phyloP scores from a whole-genome alignment of 345 rosid species.

The Arabis hirsuta region DNA sequence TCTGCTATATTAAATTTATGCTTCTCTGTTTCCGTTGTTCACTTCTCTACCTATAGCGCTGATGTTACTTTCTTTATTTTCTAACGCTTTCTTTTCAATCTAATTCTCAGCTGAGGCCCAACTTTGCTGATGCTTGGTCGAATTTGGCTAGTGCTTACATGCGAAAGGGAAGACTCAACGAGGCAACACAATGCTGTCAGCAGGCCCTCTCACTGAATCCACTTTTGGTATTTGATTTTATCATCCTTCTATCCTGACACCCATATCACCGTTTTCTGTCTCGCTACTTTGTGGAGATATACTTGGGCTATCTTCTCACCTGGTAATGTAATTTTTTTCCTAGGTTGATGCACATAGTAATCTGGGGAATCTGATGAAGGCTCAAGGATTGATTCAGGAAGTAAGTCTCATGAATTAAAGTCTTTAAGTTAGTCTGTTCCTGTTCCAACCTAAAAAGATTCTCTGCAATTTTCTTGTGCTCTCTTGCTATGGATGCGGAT shows the following conservation, averaged over 20 bases:
- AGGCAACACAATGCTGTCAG: constrained; percentile 97
- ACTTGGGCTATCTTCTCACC: constrained; percentile 8
- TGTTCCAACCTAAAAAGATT: constrained; percentile 29
- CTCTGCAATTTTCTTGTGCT: constrained; percentile 33
- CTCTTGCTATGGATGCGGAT: constrained; percentile 11
- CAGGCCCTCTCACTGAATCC: constrained; percentile 94
- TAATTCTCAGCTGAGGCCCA: constrained; percentile 80
- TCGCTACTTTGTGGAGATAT: neutral
- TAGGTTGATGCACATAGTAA: constrained; percentile 98
- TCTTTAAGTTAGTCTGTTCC: constrained; percentile 3
- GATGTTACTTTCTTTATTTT: constrained; percentile 13
- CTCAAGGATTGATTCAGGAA: constrained; percentile 92
- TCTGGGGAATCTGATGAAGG: constrained; percentile 93
- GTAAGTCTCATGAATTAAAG: constrained; percentile 56
- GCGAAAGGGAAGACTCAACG: constrained; percentile 90
- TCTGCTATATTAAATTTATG: constrained; percentile 34
- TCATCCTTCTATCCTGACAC: constrained; percentile 2
- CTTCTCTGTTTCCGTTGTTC: neutral
- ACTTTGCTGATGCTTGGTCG: constrained; percentile 98
- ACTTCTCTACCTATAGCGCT: constrained; percentile 15
- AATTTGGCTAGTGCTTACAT: constrained; percentile 97
- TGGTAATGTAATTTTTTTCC: constrained; percentile 26
- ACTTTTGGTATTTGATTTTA: constrained; percentile 60
- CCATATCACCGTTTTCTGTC: neutral
- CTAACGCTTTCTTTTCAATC: constrained; percentile 24